Evolutionary conservation across 352 stramenopile genomes (phyloP).

Genomic region (Globisporangium irregulare): DNA sequence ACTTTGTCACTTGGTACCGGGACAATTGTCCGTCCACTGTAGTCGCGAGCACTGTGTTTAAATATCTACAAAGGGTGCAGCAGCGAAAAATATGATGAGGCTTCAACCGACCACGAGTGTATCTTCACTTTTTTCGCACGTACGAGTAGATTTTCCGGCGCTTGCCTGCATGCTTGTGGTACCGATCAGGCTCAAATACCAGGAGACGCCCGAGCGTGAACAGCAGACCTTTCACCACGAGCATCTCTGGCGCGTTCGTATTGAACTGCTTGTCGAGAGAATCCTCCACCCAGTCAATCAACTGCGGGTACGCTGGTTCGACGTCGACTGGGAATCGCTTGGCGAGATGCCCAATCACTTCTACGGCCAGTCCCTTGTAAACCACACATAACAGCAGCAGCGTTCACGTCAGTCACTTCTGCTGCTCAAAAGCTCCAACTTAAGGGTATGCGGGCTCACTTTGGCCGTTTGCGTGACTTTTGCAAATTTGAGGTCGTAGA

Average conservation of each 20-base stretch:
- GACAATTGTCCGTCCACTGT: conserved; percentile 58
- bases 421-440: neutral
- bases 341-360: conserved; percentile 60
- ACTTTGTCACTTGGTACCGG: conserved; percentile 65
- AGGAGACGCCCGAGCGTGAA: conserved; percentile 58
- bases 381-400: neutral
- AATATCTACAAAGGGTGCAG: conserved; percentile 34
- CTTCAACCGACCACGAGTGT: neutral
- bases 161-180: conserved; percentile 30
- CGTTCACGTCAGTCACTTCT: neutral
- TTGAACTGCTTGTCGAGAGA: conserved; percentile 74
- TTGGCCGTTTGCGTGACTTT: conserved; percentile 71
- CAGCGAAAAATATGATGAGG: conserved; percentile 3
- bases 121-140: neutral
- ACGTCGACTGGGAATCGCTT: conserved; percentile 44
- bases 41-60: conserved; percentile 56
- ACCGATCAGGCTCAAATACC: conserved; percentile 47
- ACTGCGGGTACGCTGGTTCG: conserved; percentile 19
- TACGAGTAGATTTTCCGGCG: conserved; percentile 72
- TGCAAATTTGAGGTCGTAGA: conserved; percentile 74
- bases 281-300: conserved; percentile 70
- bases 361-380: conserved; percentile 49
- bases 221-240: conserved; percentile 70
- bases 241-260: conserved; percentile 59
- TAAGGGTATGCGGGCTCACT: conserved; percentile 13